These are phyloP conservation scores for Mycena sanguinolenta DNA, from an alignment of 768 basidiomycete species.

Conservation along the genomic window DNA sequence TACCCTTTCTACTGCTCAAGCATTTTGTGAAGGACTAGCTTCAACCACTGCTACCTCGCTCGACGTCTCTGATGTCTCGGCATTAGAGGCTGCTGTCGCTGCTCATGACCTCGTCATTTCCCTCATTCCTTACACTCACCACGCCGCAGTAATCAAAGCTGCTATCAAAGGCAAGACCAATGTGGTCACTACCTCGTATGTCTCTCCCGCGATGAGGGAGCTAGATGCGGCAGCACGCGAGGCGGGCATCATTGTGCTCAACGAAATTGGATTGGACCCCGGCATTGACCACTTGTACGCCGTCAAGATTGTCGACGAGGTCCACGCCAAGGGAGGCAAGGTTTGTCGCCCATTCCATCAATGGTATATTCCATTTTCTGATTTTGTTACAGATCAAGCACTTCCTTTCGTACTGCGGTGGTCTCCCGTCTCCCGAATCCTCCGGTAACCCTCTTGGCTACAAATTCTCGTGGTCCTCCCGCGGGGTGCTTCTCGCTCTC, in stretches of 20 bases:
- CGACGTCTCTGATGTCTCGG: slow-evolving; percentile 79
- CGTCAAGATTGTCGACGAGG: slow-evolving; percentile 93
- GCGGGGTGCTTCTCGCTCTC: slow-evolving; percentile 94
- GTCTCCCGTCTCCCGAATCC: slow-evolving; percentile 92
- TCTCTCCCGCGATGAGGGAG: slow-evolving; percentile 91
- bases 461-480: slow-evolving; percentile 99
- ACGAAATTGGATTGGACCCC: slow-evolving; percentile 98
- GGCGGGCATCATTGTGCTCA: slow-evolving; percentile 94
- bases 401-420: slow-evolving; percentile 96
- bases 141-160: slow-evolving; percentile 90
- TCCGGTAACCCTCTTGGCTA: slow-evolving; percentile 97
- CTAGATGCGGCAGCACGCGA: slow-evolving; percentile 85
- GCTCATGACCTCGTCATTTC: slow-evolving; percentile 95
- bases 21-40: slow-evolving; percentile 76
- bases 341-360: slow-evolving; percentile 52
- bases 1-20: slow-evolving; percentile 82
- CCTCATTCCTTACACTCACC: slow-evolving; percentile 95
- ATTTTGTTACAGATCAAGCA: slow-evolving; percentile 73
- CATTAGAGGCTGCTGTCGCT: slow-evolving; percentile 85
- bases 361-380: background rate
- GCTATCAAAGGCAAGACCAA: slow-evolving; percentile 91
- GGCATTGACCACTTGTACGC: slow-evolving; percentile 96
- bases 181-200: slow-evolving; percentile 96
- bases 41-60: slow-evolving; percentile 82
- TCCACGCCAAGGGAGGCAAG: slow-evolving; percentile 96